phyloP scores from a whole-genome alignment of 345 rosid species.

The Psidium friedrichsthalianum region DNA sequence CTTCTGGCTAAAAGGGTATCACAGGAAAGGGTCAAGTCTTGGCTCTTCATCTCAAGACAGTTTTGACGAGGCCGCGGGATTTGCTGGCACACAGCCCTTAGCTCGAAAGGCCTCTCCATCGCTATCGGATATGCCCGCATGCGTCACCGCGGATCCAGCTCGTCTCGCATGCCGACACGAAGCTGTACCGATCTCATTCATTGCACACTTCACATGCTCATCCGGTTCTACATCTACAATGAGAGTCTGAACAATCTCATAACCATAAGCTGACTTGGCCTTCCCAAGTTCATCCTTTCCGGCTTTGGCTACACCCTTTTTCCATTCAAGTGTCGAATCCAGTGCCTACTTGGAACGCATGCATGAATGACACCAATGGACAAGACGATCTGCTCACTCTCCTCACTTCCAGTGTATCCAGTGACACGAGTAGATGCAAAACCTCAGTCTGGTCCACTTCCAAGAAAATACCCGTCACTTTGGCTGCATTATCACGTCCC shows the following conservation, averaged over 20 bases:
- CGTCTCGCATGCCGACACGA: too few species aligned
- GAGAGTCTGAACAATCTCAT: slow-evolving; percentile 70
- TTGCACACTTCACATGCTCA: slow-evolving; percentile 64
- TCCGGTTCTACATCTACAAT: slow-evolving; percentile 74
- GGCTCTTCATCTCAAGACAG: too few species aligned
- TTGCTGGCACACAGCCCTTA: too few species aligned
- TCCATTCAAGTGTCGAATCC: slow-evolving; percentile 51
- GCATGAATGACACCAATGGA: slow-evolving; percentile 32
- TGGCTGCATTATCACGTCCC: slow-evolving; percentile 55
- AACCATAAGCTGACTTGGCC: slow-evolving; percentile 80
- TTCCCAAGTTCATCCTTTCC: slow-evolving; percentile 54
- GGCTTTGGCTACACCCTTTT: slow-evolving; percentile 50
- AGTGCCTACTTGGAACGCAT: slow-evolving; percentile 48
- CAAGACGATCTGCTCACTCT: too few species aligned
- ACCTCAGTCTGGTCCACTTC: slow-evolving; percentile 88
- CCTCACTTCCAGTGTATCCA: slow-evolving; percentile 25
- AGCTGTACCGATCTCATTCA: slow-evolving; percentile 80
- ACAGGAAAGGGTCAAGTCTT: too few species aligned
- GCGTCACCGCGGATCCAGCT: too few species aligned
- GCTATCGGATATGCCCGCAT: too few species aligned
- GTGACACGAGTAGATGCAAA: slow-evolving; percentile 63
- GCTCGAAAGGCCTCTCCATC: too few species aligned
- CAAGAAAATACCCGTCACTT: slow-evolving; percentile 78
- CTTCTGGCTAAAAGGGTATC: too few species aligned
- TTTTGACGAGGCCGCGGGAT: too few species aligned